A percentile compares a stretch with the other conserved stretches of the same genome.
Evolutionary conservation across 768 basidiomycete species (phyloP).

Genomic region (Roridomyces roridus): DNA sequence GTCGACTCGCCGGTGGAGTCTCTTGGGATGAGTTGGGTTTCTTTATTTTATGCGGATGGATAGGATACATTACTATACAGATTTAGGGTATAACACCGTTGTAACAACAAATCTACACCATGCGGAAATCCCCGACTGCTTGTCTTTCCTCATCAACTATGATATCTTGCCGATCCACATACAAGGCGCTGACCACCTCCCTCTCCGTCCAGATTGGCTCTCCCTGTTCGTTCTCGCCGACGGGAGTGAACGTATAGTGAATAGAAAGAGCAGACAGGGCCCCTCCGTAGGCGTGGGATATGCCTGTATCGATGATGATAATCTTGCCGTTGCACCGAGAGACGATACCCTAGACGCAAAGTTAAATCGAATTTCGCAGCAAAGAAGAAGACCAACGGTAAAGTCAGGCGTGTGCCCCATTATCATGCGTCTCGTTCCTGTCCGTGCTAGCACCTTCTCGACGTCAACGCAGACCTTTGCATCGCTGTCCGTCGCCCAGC

Average conservation of each 20-base stretch:
- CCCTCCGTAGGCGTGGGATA: conserved; percentile 96
- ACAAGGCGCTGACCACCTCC: conserved; percentile 73
- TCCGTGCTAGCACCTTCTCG: conserved; percentile 69
- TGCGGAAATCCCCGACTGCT: conserved; percentile 48
- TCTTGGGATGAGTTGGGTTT: neutral
- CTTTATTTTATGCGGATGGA: neutral
- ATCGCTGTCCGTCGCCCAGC: conserved; percentile 84
- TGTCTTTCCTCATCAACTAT: conserved; percentile 56
- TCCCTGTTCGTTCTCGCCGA: conserved; percentile 37
- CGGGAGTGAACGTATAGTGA: conserved; percentile 79
- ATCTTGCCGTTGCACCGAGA: conserved; percentile 90
- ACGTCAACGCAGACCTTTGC: conserved; percentile 73
- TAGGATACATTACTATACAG: conserved; percentile 4
- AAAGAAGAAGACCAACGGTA: conserved; percentile 46
- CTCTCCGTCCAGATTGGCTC: conserved; percentile 60
- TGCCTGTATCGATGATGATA: conserved; percentile 97
- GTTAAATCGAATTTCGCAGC: neutral
- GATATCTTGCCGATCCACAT: conserved; percentile 56
- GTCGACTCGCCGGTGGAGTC: conserved; percentile 9
- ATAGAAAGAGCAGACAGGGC: conserved; percentile 88
- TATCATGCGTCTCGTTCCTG: conserved; percentile 87
- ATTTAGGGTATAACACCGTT: conserved; percentile 5
- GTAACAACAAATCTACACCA: neutral
- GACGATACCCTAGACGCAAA: conserved; percentile 68
- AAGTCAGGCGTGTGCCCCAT: conserved; percentile 99